These are phyloP conservation scores for Cymodocea nodosa DNA, from an alignment of 116 monocot genomes.

Conservation along the genomic window DNA sequence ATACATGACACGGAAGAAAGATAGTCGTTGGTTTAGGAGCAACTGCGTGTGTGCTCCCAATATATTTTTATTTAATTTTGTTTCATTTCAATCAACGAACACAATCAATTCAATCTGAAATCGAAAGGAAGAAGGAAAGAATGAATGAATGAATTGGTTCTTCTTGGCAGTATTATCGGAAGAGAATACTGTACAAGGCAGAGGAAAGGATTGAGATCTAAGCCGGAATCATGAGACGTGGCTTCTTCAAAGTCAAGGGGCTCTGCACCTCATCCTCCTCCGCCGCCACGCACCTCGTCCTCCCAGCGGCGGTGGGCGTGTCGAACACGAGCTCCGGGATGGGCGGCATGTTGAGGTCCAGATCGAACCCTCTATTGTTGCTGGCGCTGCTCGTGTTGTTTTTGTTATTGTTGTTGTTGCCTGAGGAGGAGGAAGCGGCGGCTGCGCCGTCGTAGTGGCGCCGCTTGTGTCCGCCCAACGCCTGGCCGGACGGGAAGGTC, in stretches of 20 bases:
- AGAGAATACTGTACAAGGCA: too few relatives aligned
- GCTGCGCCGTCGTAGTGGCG: constrained; percentile 21
- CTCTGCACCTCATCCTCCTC: constrained; percentile 59
- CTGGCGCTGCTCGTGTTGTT: too few relatives aligned
- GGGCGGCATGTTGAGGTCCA: constrained; percentile 57
- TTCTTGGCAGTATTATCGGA: too few relatives aligned
- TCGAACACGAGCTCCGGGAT: constrained; percentile 15
- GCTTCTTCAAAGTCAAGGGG: constrained; percentile 56
- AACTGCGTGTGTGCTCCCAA: too few relatives aligned
- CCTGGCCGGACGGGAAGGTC: constrained; percentile 17
- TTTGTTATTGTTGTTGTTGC: background rate
- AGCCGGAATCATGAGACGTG: constrained; percentile 27
- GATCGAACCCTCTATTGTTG: background rate
- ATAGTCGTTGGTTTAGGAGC: too few relatives aligned
- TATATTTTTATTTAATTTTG: too few relatives aligned
- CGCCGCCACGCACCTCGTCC: constrained; percentile 17
- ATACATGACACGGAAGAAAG: too few relatives aligned
- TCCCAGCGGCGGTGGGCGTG: background rate
- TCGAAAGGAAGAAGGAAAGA: too few relatives aligned
- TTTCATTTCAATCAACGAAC: too few relatives aligned
- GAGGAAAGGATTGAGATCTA: background rate
- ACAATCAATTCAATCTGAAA: too few relatives aligned
- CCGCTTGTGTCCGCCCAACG: constrained; percentile 13
- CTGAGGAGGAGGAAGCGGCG: constrained; percentile 1
- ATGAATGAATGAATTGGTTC: too few relatives aligned